Evolutionary conservation across 2,329 filamentous ascomycete species (phyloP).

Genomic region (Purpureocillium takamizusanense): DNA sequence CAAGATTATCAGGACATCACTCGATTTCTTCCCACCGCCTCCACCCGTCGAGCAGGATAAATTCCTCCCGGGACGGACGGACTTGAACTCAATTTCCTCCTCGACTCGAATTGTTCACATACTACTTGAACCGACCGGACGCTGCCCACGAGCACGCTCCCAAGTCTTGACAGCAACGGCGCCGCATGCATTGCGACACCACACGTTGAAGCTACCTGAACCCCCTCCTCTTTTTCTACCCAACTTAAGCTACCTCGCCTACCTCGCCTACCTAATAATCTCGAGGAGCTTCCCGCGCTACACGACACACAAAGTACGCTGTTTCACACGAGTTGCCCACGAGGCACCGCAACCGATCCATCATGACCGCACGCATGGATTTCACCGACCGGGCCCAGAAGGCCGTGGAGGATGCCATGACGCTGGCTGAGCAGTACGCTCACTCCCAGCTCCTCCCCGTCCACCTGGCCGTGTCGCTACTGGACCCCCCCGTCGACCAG

Average conservation of each 20-base stretch:
- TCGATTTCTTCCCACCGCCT: neutral
- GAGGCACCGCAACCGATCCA: conserved; percentile 14
- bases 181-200: neutral
- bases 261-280: neutral
- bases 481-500: conserved; percentile 65
- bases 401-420: conserved; percentile 81
- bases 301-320: neutral
- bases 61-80: neutral
- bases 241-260: too few species aligned
- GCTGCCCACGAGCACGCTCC: too few species aligned
- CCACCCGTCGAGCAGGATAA: neutral
- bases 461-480: conserved; percentile 76
- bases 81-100: neutral
- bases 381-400: conserved; percentile 92
- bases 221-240: too few species aligned
- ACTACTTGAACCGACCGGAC: neutral
- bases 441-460: conserved; percentile 87
- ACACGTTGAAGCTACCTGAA: neutral
- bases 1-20: neutral
- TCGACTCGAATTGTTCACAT: neutral
- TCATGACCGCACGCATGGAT: conserved; percentile 71
- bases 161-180: neutral
- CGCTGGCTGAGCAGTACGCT: conserved; percentile 77
- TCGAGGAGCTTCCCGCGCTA: neutral
- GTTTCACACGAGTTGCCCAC: neutral